Evolutionary conservation across 2,329 filamentous ascomycete species (phyloP).

Genomic region (Fonsecaea nubica): DNA sequence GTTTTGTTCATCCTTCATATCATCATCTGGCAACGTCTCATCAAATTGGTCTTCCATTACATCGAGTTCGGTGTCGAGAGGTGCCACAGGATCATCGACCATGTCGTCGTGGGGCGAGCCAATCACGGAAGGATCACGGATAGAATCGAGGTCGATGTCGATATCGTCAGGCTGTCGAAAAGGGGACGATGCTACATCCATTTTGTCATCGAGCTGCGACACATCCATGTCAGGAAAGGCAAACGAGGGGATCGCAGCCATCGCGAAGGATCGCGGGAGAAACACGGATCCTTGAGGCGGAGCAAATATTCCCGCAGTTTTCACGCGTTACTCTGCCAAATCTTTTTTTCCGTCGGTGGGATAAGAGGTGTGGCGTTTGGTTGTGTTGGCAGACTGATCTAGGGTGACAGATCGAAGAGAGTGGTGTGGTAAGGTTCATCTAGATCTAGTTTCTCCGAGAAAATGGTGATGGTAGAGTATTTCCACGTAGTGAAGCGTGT

Average conservation of each 20-base stretch:
- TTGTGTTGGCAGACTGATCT: not conserved
- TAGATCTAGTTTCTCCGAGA: not conserved
- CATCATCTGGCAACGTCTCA: conserved; percentile 48
- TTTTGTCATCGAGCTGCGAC: conserved; percentile 37
- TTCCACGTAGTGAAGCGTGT: not conserved
- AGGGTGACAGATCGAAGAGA: not conserved
- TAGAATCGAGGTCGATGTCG: conserved; percentile 39
- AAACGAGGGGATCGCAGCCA: conserved; percentile 32
- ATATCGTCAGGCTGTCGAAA: conserved; percentile 38
- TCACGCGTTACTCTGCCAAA: not conserved
- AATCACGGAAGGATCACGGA: conserved; percentile 35
- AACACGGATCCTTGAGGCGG: not conserved
- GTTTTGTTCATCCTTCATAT: conserved; percentile 47
- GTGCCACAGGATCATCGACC: conserved; percentile 41
- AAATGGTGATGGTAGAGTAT: not conserved
- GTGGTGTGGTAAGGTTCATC: not conserved
- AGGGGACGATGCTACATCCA: conserved; percentile 40
- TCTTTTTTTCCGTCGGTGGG: not conserved
- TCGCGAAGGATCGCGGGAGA: not conserved
- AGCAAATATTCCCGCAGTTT: not conserved
- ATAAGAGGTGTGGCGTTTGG: not conserved
- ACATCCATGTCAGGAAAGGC: conserved; percentile 32
- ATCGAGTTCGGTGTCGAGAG: conserved; percentile 40
- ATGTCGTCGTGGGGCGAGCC: conserved; percentile 37
- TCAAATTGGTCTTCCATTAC: conserved; percentile 43